Percentiles rank a stretch among this genome's conserved stretches.
These are phyloP conservation scores for Magnaporthiopsis incrustans DNA, from an alignment of 2,329 filamentous ascomycete genomes.

Conservation along the genomic window DNA sequence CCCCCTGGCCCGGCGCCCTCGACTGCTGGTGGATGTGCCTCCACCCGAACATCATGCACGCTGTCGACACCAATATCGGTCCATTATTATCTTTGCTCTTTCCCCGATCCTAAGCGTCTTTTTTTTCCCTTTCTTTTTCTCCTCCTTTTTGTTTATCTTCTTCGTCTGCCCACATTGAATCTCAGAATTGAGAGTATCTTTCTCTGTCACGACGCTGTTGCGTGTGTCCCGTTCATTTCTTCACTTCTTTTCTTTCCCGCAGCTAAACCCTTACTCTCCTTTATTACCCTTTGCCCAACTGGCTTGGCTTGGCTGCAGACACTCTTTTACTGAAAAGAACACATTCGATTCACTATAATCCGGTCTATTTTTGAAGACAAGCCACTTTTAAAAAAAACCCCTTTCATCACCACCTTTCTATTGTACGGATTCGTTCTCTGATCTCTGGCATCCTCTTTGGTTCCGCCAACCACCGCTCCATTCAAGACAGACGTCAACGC, in stretches of 20 bases:
- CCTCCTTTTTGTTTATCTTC: conserved; percentile 18
- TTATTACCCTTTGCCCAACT: conserved; percentile 40
- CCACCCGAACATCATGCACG: conserved; percentile 25
- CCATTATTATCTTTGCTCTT: conserved; percentile 28
- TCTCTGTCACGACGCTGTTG: conserved; percentile 17
- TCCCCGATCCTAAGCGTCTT: conserved; percentile 18
- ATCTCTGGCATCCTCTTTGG: conserved; percentile 11
- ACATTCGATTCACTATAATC: conserved; percentile 27
- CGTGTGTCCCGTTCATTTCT: conserved; percentile 24
- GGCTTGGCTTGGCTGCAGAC: conserved; percentile 52
- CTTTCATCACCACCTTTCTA: conserved; percentile 20
- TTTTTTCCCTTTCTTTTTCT: conserved; percentile 18
- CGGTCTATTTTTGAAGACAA: conserved; percentile 18
- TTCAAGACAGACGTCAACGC: not conserved
- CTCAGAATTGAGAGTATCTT: conserved; percentile 17
- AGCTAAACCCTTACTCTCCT: conserved; percentile 33
- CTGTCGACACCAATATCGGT: conserved; percentile 13
- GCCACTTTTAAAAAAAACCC: not conserved
- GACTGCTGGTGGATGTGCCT: conserved; percentile 20
- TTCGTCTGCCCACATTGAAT: conserved; percentile 15
- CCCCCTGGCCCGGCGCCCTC: not conserved
- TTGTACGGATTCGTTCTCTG: conserved; percentile 15
- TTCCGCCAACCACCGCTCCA: conserved; percentile 8
- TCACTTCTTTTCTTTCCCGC: conserved; percentile 26
- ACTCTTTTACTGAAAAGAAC: conserved; percentile 36